Percentiles rank a stretch among this genome's conserved stretches.
Evolutionary conservation across 2,329 filamentous ascomycete genomes (phyloP).

Genomic region (Monosporascus sp.): DNA sequence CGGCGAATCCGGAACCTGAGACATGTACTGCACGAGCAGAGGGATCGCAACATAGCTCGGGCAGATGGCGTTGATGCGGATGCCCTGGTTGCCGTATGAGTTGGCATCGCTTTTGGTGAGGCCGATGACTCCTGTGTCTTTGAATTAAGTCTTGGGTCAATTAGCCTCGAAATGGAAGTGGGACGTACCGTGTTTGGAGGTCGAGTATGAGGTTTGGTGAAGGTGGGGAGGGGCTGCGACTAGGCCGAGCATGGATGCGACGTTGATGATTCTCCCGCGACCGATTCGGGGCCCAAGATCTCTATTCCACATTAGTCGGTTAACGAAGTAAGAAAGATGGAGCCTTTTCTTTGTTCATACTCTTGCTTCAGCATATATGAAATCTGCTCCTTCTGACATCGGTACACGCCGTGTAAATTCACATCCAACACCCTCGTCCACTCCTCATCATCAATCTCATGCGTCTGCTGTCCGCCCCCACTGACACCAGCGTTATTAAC

Average conservation of each 20-base stretch:
- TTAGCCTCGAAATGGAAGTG: no score
- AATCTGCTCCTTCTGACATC: conserved; percentile 50
- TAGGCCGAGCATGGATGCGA: conserved; percentile 46
- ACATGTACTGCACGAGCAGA: conserved; percentile 24
- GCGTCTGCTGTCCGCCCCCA: conserved; percentile 34
- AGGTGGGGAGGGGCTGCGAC: conserved; percentile 31
- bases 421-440: conserved; percentile 47
- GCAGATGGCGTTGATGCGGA: conserved; percentile 58
- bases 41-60: conserved; percentile 44
- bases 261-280: conserved; percentile 50
- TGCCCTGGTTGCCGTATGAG: conserved; percentile 43
- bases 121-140: conserved; percentile 33
- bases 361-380: conserved; percentile 47
- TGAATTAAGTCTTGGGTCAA: no score
- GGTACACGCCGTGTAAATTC: conserved; percentile 52
- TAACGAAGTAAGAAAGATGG: no score
- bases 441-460: conserved; percentile 40
- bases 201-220: conserved; percentile 41
- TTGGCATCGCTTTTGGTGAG: conserved; percentile 50
- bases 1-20: conserved; percentile 19
- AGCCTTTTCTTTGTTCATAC: background rate
- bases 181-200: conserved; percentile 43
- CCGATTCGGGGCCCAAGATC: conserved; percentile 33
- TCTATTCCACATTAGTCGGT: no score
- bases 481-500: conserved; percentile 51